Percentiles rank a stretch among this genome's conserved stretches.
Evolutionary conservation across 2,329 filamentous ascomycete genomes (phyloP).

Genomic region (Ramularia endophylla): DNA sequence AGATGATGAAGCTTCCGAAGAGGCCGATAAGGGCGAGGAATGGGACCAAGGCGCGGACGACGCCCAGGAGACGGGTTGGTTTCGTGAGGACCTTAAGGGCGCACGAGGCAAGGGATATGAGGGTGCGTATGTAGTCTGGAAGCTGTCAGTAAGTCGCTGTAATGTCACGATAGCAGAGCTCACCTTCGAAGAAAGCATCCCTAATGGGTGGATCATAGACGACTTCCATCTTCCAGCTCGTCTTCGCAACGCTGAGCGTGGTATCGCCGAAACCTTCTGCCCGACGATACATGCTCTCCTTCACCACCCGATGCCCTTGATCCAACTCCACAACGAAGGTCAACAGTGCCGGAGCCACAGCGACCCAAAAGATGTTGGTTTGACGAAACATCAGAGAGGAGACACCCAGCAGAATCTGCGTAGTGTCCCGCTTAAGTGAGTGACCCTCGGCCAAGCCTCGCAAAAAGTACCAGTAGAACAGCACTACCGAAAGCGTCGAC

Average conservation of each 20-base stretch:
- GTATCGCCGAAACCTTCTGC: constrained; percentile 28
- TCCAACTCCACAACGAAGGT: constrained; percentile 41
- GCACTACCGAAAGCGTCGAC: constrained; percentile 69
- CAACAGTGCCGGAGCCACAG: constrained; percentile 63
- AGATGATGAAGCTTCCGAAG: constrained; percentile 71
- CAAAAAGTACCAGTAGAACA: constrained; percentile 55
- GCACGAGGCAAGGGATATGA: constrained; percentile 59
- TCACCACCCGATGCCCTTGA: constrained; percentile 46
- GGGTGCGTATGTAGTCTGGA: constrained; percentile 30
- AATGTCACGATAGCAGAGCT: not conserved
- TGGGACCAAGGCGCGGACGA: constrained; percentile 31
- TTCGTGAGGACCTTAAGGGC: constrained; percentile 39
- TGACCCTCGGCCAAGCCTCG: constrained; percentile 26
- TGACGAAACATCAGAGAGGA: constrained; percentile 73
- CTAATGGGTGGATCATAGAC: constrained; percentile 47
- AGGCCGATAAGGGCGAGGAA: constrained; percentile 57
- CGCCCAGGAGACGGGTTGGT: constrained; percentile 16
- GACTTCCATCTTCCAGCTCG: constrained; percentile 36
- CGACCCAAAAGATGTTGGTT: constrained; percentile 96
- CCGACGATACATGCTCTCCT: constrained; percentile 26
- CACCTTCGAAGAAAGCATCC: constrained; percentile 47
- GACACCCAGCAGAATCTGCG: constrained; percentile 52
- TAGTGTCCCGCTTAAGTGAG: constrained; percentile 14
- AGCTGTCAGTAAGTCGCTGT: constrained; percentile 6
- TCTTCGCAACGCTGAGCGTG: constrained; percentile 23